Evolutionary conservation across 2,329 filamentous ascomycete genomes (phyloP).

Genomic region (Epichloe bromicola): DNA sequence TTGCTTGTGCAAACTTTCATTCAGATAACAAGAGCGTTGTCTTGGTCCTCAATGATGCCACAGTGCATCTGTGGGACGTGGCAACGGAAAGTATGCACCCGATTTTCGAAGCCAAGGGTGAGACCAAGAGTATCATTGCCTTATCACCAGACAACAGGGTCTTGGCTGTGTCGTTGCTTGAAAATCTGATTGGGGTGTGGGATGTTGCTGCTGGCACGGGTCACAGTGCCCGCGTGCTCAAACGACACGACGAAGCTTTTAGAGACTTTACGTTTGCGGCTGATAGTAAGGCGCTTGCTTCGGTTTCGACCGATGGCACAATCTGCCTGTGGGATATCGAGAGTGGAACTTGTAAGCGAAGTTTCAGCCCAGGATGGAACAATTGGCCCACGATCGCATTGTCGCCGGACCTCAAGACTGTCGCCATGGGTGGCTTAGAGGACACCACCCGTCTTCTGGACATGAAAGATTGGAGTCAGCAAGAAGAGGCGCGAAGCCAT

Average conservation of each 20-base stretch:
- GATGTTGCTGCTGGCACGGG: conserved; percentile 6
- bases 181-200: conserved; percentile 7
- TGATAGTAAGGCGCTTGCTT: conserved; percentile 6
- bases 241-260: conserved; percentile 5
- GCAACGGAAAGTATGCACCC: conserved; percentile 2
- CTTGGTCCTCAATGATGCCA: conserved; percentile 6
- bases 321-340: conserved; percentile 7
- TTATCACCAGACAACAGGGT: conserved; percentile 6
- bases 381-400: conserved; percentile 8
- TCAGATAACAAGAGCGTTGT: conserved; percentile 5
- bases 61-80: conserved; percentile 6
- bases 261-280: conserved; percentile 7
- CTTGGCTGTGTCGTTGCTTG: conserved; percentile 7
- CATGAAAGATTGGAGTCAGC: conserved; percentile 5
- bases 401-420: conserved; percentile 6
- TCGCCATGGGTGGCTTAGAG: conserved; percentile 7
- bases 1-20: conserved; percentile 7
- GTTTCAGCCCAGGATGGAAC: conserved; percentile 8
- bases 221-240: conserved; percentile 6
- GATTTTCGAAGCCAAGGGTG: conserved; percentile 6
- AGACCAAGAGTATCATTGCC: conserved; percentile 7
- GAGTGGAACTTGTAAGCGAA: conserved; percentile 5
- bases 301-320: conserved; percentile 6
- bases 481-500: conserved; percentile 6
- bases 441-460: conserved; percentile 6